Evolutionary conservation across 345 rosid species (phyloP).

Genomic region (Moricandia moricandioides): DNA sequence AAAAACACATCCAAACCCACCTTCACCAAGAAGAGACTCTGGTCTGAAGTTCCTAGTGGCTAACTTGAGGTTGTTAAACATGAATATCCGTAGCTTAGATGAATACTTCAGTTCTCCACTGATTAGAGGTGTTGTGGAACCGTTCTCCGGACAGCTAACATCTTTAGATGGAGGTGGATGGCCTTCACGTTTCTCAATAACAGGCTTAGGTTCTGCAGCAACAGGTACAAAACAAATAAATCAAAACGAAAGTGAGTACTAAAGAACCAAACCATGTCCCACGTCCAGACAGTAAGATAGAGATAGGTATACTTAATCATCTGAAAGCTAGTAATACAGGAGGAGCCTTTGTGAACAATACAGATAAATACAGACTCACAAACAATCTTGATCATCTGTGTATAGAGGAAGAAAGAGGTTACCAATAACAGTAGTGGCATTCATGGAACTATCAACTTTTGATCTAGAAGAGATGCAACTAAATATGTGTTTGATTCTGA

Average conservation of each 20-base stretch:
- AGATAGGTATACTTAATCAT: neutral
- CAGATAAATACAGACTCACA: neutral
- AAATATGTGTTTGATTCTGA: conserved; percentile 50
- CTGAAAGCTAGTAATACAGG: conserved; percentile 3
- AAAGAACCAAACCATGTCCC: neutral
- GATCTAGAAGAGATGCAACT: conserved; percentile 76
- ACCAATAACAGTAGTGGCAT: conserved; percentile 47
- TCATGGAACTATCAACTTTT: conserved; percentile 71
- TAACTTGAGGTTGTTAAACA: conserved; percentile 67
- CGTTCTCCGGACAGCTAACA: conserved; percentile 48
- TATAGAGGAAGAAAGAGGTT: conserved; percentile 1
- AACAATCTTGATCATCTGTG: neutral
- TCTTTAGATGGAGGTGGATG: conserved; percentile 47
- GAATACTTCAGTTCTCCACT: conserved; percentile 70
- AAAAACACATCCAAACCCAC: conserved; percentile 93
- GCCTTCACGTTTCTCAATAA: conserved; percentile 41
- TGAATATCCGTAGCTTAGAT: conserved; percentile 65
- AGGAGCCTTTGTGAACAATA: conserved; percentile 6
- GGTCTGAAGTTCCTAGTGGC: conserved; percentile 85
- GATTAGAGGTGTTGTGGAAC: conserved; percentile 55
- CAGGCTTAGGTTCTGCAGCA: conserved; percentile 45
- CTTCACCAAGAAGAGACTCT: conserved; percentile 83
- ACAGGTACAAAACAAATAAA: neutral
- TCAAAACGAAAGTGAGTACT: neutral
- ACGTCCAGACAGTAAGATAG: neutral